Evolutionary conservation across 495 filamentous ascomycete genomes (phyloP), one percentile per base, ranked within the genome.

Genomic region (Tuber aestivum): DNA sequence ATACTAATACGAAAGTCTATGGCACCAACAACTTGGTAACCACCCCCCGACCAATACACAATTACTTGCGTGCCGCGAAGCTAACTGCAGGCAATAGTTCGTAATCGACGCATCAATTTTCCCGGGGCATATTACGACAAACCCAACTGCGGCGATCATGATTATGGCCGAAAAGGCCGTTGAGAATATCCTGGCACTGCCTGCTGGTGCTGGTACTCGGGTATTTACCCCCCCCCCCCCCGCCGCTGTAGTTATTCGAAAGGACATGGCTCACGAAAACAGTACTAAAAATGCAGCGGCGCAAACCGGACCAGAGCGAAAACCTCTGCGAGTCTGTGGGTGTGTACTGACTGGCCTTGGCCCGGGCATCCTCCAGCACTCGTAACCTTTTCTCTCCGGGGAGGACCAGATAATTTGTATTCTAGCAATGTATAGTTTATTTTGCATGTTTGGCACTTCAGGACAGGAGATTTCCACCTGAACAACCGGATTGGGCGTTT

Each of bases 1-100:
- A 93, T 77, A 84, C 86, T 56, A 87, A 92, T 86, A 87, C 90
- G 72, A 88, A 89, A 83, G 91, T 92, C 71, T 93, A 91, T 72
- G 91, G 91, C 73, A 92, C 88, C 14, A 88, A 91, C 79, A 92
- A 92, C 84, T 84, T 93, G 74, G 83, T 86, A 76, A 41, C 35
- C 32, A 42, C 5, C 42, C 38, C 37, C 40, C 40, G 18, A 45
- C 20, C 21, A 20, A 45, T 38, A 12, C 35, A 16, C 27, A 20
- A 38, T 14, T 18, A 50, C 27, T 23, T 14, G 18, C 23, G 2
- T 12, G 23, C 45, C 0, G 20, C 20, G n/a, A 50, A 50, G 21
- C 45, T 50, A 23, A 50, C 23, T 21, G 8, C n/a, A 5, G 21
- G 21, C 18, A 61, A 20, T 23, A 81, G 79, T 89, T 89, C 76